Conservation (phyloP, 148 eudicot species). For the Polygonum aviculare region DNA sequence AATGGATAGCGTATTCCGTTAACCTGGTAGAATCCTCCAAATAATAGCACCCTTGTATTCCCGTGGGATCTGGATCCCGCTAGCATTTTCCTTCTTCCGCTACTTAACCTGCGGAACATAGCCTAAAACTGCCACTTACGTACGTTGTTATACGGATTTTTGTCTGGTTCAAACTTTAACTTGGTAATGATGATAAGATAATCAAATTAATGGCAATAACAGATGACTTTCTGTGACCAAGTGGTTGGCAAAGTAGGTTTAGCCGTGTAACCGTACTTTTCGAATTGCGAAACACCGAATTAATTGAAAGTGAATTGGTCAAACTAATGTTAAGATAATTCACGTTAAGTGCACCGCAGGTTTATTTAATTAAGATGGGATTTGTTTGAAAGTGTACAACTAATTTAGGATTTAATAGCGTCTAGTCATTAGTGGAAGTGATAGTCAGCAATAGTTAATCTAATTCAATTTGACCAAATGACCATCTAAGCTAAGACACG, state of each 20-base stretch:
- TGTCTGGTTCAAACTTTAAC: not conserved
- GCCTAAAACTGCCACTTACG: not conserved
- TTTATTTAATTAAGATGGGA: not conserved
- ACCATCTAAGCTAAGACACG: no score
- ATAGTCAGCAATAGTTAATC: no score
- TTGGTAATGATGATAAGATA: not conserved
- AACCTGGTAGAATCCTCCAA: no score
- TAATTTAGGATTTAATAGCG: no score
- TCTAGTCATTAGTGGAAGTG: no score
- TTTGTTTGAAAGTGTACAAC: no score
- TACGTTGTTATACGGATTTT: not conserved
- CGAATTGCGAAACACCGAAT: not conserved
- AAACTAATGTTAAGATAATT: conserved; percentile 2
- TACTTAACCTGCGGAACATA: no score
- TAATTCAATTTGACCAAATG: no score
- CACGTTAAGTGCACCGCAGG: conserved; percentile 1
- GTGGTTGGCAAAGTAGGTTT: conserved; percentile 6
- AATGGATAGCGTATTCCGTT: no score
- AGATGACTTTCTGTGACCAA: conserved; percentile 1
- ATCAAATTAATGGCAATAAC: not conserved
- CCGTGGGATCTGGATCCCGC: no score
- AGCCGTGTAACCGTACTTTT: not conserved
- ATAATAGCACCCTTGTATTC: no score
- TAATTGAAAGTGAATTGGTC: not conserved
- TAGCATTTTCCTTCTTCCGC: no score